Percentiles rank a stretch among this genome's conserved stretches.
phyloP scores from a whole-genome alignment of 768 basidiomycete genomes.

The Hygrophorus russula region DNA sequence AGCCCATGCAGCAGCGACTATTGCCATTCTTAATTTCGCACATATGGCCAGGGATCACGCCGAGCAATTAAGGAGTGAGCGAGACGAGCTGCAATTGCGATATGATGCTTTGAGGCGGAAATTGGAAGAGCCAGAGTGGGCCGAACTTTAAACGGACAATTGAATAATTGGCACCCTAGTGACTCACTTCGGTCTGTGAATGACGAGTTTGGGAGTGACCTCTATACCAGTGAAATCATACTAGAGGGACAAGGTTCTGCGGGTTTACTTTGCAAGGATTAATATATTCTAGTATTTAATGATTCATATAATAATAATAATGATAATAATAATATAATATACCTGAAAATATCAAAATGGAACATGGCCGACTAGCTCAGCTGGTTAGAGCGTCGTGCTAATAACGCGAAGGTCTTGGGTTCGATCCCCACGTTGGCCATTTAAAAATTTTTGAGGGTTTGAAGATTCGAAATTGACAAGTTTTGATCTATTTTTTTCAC shows the following conservation, averaged over 20 bases:
- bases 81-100: neutral
- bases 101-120: neutral
- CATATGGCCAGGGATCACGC: neutral
- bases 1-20: neutral
- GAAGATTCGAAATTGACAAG: too few species aligned
- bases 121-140: neutral
- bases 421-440: slow-evolving; percentile 72
- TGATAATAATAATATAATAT: too few species aligned
- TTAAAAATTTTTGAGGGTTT: too few species aligned
- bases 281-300: too few species aligned
- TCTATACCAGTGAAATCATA: neutral
- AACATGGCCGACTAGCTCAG: slow-evolving; percentile 83
- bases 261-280: too few species aligned
- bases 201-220: neutral
- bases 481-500: neutral
- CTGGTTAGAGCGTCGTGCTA: slow-evolving; percentile 91
- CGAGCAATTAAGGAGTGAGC: neutral
- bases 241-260: too few species aligned
- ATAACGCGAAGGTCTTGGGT: slow-evolving; percentile 78
- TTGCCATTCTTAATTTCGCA: neutral
- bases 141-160: too few species aligned
- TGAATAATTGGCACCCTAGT: neutral
- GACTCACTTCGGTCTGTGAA: neutral
- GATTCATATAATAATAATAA: too few species aligned
- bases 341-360: too few species aligned